These are phyloP conservation scores for Logfia minima DNA, from an alignment of 129 eudicot genomes.

Conservation along the genomic window DNA sequence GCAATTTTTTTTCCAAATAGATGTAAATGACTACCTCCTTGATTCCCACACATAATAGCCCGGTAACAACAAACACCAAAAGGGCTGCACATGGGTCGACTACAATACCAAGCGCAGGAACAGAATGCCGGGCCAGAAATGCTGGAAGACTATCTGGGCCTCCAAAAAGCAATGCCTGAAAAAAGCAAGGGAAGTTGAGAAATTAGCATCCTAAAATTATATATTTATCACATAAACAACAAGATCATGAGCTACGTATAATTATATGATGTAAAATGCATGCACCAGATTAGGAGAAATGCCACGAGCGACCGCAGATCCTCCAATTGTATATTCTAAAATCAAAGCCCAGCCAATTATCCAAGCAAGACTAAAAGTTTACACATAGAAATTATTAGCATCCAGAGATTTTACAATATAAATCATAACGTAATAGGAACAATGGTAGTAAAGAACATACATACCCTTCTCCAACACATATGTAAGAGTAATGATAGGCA, in stretches of 20 bases:
- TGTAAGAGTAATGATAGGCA: conserved; percentile 96
- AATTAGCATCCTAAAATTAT: conserved; percentile 12
- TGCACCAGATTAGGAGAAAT: conserved; percentile 91
- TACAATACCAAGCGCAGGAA: conserved; percentile 69
- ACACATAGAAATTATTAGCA: conserved; percentile 19
- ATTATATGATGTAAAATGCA: conserved; percentile 4
- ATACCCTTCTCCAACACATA: conserved; percentile 98
- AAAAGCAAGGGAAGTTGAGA: conserved; percentile 4
- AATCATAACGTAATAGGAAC: not conserved
- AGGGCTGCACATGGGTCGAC: conserved; percentile 97
- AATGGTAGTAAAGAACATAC: conserved; percentile 33
- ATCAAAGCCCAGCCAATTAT: conserved; percentile 95
- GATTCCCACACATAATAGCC: conserved; percentile 81
- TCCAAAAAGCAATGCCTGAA: conserved; percentile 89
- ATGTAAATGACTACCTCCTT: conserved; percentile 65
- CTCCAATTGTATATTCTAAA: conserved; percentile 96
- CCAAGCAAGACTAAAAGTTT: conserved; percentile 83
- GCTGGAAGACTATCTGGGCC: conserved; percentile 76
- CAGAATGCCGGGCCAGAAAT: conserved; percentile 75
- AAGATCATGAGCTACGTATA: conserved; percentile 14
- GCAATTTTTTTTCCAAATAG: not conserved
- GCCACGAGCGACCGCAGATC: conserved; percentile 99
- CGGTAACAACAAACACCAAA: conserved; percentile 74
- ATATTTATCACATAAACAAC: not conserved
- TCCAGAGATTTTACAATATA: not conserved